Base-by-base conservation (phyloP, 2,329 filamentous ascomycete species). In the Immersiporthe knoxdaviesiana region DNA sequence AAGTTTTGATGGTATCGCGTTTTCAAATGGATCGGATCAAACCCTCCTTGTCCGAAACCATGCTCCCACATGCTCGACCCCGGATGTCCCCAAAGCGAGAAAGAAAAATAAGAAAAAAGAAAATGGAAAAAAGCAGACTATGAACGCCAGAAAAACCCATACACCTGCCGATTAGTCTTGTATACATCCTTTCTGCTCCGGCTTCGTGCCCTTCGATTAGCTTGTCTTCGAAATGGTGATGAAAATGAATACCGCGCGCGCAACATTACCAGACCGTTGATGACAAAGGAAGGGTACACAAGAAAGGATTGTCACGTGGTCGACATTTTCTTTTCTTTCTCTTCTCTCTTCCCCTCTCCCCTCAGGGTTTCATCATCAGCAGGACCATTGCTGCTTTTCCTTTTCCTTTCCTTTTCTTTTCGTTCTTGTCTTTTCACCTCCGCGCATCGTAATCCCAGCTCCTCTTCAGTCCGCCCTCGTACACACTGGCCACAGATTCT, bases 401-500 rank as follows among this genome's bases (percentile, higher is more conserved):
- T 44, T n/a, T n/a, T n/a, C n/a, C n/a, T n/a, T n/a, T n/a, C n/a
- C n/a, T n/a, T n/a, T n/a, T n/a, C n/a, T n/a, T n/a, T n/a, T n/a
- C n/a, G n/a, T n/a, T n/a, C n/a, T n/a, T n/a, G n/a, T n/a, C 64
- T 39, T 50, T 56, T 75, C 65, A 78, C 64, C 77, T 77, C 54
- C 76, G 76, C 32, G 75, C 74, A 67, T 87, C 84, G 73, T 85
- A 87, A 72, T 89, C 88, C 88, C 88, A 90, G 60, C 82, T 77
- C 63, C 88, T 81, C 78, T 91, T 91, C 62, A 90, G 77, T 4
- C 88, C 88, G 58, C 87, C 86, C 74, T 90, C 88, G 77, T 91
- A 91, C 6, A 91, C 89, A 73, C 87, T 90, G 16, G 89, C 89
- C 67, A 92, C 90, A 16, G 88, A 90, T 75, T 91, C 88, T 76